Conservation (phyloP, 768 basidiomycete species). For the Mycena capillaripes region DNA sequence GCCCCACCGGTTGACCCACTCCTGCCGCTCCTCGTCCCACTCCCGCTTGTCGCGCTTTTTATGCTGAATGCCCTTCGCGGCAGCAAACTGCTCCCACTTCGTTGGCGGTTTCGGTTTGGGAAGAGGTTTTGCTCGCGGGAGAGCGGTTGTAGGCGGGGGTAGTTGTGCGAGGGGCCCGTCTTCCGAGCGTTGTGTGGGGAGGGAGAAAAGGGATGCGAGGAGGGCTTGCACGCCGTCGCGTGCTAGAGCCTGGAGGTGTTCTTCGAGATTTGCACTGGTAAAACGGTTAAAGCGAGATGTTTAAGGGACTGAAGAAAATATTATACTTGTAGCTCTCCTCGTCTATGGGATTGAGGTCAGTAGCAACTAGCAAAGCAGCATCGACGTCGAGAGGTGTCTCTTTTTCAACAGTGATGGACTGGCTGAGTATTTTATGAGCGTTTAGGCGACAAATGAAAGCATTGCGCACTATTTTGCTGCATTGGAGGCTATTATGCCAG, state of each 20-base stretch:
- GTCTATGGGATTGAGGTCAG: constrained; percentile 91
- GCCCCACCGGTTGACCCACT: constrained; percentile 95
- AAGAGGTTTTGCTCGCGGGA: constrained; percentile 93
- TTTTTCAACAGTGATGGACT: constrained; percentile 80
- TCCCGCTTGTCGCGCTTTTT: constrained; percentile 81
- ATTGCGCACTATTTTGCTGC: constrained; percentile 75
- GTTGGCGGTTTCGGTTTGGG: constrained; percentile 94
- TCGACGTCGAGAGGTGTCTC: constrained; percentile 87
- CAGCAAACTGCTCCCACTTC: constrained; percentile 97
- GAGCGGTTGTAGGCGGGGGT: constrained; percentile 79
- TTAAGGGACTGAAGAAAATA: background rate
- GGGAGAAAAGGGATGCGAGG: constrained; percentile 82
- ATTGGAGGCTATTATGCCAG: constrained; percentile 81
- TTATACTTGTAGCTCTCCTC: constrained; percentile 83
- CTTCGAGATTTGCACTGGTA: constrained; percentile 80
- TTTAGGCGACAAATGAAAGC: background rate
- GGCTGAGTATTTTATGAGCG: constrained; percentile 55
- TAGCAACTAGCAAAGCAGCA: constrained; percentile 85
- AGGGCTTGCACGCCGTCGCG: constrained; percentile 89
- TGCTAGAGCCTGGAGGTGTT: constrained; percentile 83
- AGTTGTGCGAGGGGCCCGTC: constrained; percentile 90
- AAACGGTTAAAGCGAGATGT: constrained; percentile 9
- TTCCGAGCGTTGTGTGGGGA: constrained; percentile 80
- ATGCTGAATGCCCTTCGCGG: constrained; percentile 93
- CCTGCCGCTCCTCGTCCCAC: constrained; percentile 96